Conservation (phyloP, 2,329 filamentous ascomycete genomes). For the Pseudodiploospora longispora region DNA sequence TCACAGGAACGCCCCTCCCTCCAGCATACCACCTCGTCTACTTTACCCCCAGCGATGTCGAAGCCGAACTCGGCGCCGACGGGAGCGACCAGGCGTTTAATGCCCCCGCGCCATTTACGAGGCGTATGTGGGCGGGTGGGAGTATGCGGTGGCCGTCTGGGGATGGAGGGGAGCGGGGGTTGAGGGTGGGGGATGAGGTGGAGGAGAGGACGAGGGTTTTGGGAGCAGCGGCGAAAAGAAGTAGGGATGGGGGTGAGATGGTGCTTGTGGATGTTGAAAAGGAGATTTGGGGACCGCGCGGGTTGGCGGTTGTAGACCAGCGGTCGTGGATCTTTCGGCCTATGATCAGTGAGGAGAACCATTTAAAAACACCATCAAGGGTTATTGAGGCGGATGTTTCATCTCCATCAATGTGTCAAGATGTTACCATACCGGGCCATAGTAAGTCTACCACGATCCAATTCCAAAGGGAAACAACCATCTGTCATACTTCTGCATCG, state of each 20-base stretch:
- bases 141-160: conserved; percentile 45
- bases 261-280: conserved; percentile 58
- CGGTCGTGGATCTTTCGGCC: conserved; percentile 43
- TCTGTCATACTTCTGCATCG: too few relatives aligned
- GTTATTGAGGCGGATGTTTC: conserved; percentile 8
- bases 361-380: not conserved
- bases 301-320: conserved; percentile 45
- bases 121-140: conserved; percentile 62
- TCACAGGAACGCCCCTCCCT: conserved; percentile 41
- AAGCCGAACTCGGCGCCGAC: conserved; percentile 47
- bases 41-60: conserved; percentile 50
- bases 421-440: conserved; percentile 10
- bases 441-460: conserved; percentile 10
- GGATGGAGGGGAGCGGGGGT: conserved; percentile 7
- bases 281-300: conserved; percentile 43
- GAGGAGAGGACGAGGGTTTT: conserved; percentile 49
- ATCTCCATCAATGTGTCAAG: conserved; percentile 14
- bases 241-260: conserved; percentile 50
- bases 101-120: conserved; percentile 49
- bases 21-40: conserved; percentile 56
- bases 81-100: conserved; percentile 56
- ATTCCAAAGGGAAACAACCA: not conserved
- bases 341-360: conserved; percentile 16
- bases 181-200: conserved; percentile 47
- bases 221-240: conserved; percentile 45